Percentiles rank a stretch among this genome's conserved stretches.
Evolutionary conservation across 805 yeast genomes (phyloP).

Genomic region (Millerozyma miso): DNA sequence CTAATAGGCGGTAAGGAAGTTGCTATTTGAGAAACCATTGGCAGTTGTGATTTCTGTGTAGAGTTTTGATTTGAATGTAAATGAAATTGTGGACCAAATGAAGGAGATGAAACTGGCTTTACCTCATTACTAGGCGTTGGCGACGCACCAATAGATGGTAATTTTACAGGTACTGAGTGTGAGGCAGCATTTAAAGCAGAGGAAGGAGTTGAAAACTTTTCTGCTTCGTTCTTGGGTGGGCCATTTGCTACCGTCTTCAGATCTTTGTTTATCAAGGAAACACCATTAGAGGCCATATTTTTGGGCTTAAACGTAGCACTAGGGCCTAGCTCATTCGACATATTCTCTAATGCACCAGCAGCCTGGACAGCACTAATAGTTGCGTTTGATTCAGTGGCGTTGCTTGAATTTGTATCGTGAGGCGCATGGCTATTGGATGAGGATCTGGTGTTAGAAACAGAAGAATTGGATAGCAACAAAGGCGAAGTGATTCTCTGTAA

Average conservation of each 20-base stretch:
- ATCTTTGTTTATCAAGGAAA: constrained; percentile 34
- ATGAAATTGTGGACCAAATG: constrained; percentile 44
- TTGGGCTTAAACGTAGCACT: constrained; percentile 35
- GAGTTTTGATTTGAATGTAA: constrained; percentile 12
- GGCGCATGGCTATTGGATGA: constrained; percentile 7
- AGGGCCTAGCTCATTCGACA: constrained; percentile 42
- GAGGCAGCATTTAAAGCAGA: constrained; percentile 30
- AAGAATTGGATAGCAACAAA: constrained; percentile 50
- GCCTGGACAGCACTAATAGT: constrained; percentile 24
- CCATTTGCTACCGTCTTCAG: constrained; percentile 9
- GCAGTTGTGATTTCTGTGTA: constrained; percentile 7
- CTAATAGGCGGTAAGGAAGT: constrained; percentile 24
- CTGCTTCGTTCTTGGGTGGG: constrained; percentile 12
- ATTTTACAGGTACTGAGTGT: constrained; percentile 25
- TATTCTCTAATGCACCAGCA: constrained; percentile 42
- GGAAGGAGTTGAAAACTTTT: constrained; percentile 32
- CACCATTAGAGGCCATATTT: constrained; percentile 10
- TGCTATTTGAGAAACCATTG: constrained; percentile 20
- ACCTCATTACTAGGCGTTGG: constrained; percentile 5
- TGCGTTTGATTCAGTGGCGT: background rate
- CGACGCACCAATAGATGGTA: constrained; percentile 27
- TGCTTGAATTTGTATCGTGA: constrained; percentile 1
- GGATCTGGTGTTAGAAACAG: constrained; percentile 37
- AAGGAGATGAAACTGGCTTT: constrained; percentile 34
- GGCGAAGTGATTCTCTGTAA: constrained; percentile 63